A percentile compares a stretch with the other conserved stretches of the same genome.
phyloP scores from a whole-genome alignment of 768 basidiomycete genomes.

The Gloeopeniophorella convolvens region DNA sequence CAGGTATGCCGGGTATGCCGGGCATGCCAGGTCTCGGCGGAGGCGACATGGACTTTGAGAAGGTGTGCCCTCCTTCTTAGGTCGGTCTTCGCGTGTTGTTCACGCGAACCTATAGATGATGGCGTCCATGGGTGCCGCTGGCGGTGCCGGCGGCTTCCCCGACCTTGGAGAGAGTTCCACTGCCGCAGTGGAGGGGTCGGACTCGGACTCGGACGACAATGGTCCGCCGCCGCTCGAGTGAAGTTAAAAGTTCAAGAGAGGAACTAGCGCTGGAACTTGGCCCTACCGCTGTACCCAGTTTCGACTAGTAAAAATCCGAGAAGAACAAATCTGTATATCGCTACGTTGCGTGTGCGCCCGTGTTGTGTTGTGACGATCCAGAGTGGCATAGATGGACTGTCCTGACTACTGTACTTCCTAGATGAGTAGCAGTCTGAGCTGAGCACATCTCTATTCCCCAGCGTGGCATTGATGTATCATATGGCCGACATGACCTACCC shows the following conservation, averaged over 20 bases:
- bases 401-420: no score
- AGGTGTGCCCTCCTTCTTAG: slow-evolving; percentile 35
- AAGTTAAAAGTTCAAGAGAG: background rate
- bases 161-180: slow-evolving; percentile 22
- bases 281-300: no score
- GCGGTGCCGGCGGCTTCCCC: slow-evolving; percentile 22
- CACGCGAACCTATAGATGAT: slow-evolving; percentile 34
- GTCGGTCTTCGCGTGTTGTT: background rate
- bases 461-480: no score
- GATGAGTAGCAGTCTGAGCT: no score
- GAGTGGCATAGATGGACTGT: no score
- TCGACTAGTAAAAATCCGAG: background rate
- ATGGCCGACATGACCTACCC: no score
- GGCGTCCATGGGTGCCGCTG: slow-evolving; percentile 29
- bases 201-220: slow-evolving; percentile 48
- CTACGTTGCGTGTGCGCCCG: background rate
- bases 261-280: background rate
- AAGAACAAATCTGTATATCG: slow-evolving; percentile 6
- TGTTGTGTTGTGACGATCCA: no score
- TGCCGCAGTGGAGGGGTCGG: slow-evolving; percentile 32
- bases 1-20: slow-evolving; percentile 38
- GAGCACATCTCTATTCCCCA: no score
- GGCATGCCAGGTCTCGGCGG: slow-evolving; percentile 43
- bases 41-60: slow-evolving; percentile 57
- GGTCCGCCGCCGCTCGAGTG: slow-evolving; percentile 75